Evolutionary conservation across 441 rosid genomes (phyloP), one percentile per base, ranked within the genome.

Genomic region (Croton laevigatus): DNA sequence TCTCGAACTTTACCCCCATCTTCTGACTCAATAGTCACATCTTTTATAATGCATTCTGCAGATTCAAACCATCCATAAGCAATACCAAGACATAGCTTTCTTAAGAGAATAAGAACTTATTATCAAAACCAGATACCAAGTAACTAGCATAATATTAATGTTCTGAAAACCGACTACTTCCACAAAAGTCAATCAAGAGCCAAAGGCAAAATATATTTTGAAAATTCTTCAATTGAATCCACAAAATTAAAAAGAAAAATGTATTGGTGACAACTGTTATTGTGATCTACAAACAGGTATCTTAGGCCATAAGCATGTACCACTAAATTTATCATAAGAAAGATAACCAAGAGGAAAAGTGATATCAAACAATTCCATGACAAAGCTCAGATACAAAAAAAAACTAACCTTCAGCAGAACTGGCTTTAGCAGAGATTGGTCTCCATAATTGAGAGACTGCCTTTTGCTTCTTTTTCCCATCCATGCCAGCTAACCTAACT

Each of bases 401-500:
- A 70, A 59, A 72, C 71, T 73, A 75, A 85, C 91, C 91, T 81
- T 81, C 69, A 46, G 10, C 1, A 48, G 78, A 71, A 79, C 75
- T 75, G 68, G 90, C 78, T 42, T 73, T 82, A 75, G 78, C 77
- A 78, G 86, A 81, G 60, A 87, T 73, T 20, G 88, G 86, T 75
- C 84, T 88, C 96, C 94, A 83, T 12, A 70, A 80, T 38, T 37
- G 80, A 76, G 71, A 72, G 14, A 55, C 71, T 44, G 62, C 73
- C 78, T 82, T 88, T 58, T 9, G 66, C 80, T 80, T 86, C 78
- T 75, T 86, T 42, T 36, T 52, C 72, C 68, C 68, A 38, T 77
- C 85, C 80, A 73, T 73, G 3, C 59, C 45, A 38, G 62, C 64
- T 3, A 20, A 23, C 37, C 68, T 58, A 67, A 75, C 73, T 69